Conservation (phyloP, 2,329 filamentous ascomycete genomes). For the Chrysosporium keratinophilum region DNA sequence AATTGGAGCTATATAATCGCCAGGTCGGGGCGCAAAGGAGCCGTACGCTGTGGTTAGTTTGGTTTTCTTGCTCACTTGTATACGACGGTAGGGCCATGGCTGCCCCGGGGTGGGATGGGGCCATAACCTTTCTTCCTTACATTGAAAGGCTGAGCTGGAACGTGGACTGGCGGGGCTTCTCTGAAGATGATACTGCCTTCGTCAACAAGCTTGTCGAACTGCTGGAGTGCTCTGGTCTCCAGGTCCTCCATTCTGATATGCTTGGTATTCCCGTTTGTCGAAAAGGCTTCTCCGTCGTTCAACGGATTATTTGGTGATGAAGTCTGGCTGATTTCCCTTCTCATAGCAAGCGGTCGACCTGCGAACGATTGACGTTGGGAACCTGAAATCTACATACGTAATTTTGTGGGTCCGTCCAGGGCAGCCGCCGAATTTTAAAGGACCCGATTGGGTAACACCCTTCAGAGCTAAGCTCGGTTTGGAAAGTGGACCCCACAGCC, state of each 20-base stretch:
- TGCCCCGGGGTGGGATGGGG: not conserved
- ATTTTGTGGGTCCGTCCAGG: too few relatives aligned
- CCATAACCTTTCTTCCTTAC: slow-evolving; percentile 14
- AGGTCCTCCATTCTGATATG: slow-evolving; percentile 9
- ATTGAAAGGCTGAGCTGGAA: slow-evolving; percentile 18
- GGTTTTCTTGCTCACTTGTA: not conserved
- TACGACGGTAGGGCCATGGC: not conserved
- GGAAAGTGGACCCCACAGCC: too few relatives aligned
- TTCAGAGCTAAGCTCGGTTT: too few relatives aligned
- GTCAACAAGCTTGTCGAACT: slow-evolving; percentile 19
- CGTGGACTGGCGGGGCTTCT: slow-evolving; percentile 13
- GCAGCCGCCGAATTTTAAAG: too few relatives aligned
- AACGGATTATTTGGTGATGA: too few relatives aligned
- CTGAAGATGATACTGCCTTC: slow-evolving; percentile 16
- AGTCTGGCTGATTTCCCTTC: too few relatives aligned
- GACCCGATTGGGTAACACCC: too few relatives aligned
- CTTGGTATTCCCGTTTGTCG: not conserved
- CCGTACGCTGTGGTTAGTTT: slow-evolving; percentile 9
- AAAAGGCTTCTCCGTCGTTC: not conserved
- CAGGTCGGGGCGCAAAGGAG: slow-evolving; percentile 3
- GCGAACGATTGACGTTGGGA: too few relatives aligned
- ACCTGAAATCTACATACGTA: too few relatives aligned
- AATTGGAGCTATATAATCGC: slow-evolving; percentile 16
- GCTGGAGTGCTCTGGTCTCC: slow-evolving; percentile 13
- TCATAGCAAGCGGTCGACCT: too few relatives aligned